Base-by-base conservation (phyloP, 2,329 filamentous ascomycete genomes). In the Cladosporium sp. region DNA sequence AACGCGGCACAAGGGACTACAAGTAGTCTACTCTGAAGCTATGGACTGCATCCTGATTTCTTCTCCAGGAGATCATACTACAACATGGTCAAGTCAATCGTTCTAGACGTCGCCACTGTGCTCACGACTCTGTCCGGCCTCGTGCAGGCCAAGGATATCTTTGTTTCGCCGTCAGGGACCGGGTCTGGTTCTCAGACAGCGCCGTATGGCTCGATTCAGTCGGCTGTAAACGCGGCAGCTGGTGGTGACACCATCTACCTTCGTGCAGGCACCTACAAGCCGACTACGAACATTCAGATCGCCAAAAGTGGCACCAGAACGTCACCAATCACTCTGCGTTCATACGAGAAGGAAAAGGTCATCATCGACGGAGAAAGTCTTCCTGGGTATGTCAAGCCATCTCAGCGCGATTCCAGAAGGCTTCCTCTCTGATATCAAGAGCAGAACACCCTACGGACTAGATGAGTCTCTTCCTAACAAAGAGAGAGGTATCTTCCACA, bases 241-340 rank as follows among this genome's bases (percentile, higher is more conserved):
- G 75, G 79, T 28, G 79, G 79, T 5, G 78, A 80, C 58, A 76
- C 70, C 6, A 78, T 80, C 38, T 74, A 75, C 45, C 69, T 80
- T 3, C 75, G 75, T 7, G 75, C 67, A 7, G 76, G 77, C 15
- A 79, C 75, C 2, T 81, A 81, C 68, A 67, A 71, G 40, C 76
- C 74, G 0, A 75, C 75, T 0, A 74, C 72, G 37, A 81, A 81
- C 65, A 78, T 81, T 47, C 76, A 80, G 63, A 73, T 81, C 66
- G 75, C 69, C 43, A 76, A 76, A 58, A 75, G 73, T 36, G 78
- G 79, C 25, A 77, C 73, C 0, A 62, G 69, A 14, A 69, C 72
- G 0, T 67, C 72, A 1, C 77, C 76, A 1, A 76, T 76, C 50
- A 78, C 75, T 0, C 65, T 81, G 30, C 69, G 71, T 14, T 70